Evolutionary conservation across 2,329 filamentous ascomycete species (phyloP).

Genomic region (Colletotrichum tanaceti): DNA sequence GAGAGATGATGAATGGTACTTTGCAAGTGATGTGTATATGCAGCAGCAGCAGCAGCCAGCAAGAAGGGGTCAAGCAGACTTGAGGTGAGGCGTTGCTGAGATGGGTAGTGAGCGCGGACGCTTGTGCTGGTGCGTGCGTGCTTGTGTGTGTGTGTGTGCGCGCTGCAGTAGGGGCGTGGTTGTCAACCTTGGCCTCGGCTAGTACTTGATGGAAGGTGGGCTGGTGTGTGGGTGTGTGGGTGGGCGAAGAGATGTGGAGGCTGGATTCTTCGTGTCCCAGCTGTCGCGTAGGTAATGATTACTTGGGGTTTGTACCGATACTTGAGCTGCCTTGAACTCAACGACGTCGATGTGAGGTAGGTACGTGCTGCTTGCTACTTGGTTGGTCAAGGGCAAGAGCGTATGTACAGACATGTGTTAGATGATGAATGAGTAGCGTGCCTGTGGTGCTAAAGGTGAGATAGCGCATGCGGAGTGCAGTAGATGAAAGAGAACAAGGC

Average conservation of each 20-base stretch:
- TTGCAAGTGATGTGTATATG: constrained; percentile 15
- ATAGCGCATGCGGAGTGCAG: constrained; percentile 18
- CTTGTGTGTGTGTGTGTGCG: neutral
- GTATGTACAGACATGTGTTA: neutral
- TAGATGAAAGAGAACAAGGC: constrained; percentile 22
- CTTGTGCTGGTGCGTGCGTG: constrained; percentile 13
- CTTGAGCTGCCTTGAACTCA: constrained; percentile 17
- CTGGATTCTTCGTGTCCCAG: constrained; percentile 15
- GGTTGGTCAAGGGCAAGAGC: constrained; percentile 5
- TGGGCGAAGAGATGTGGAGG: constrained; percentile 4
- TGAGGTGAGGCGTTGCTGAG: constrained; percentile 9
- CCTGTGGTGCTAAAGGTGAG: constrained; percentile 19
- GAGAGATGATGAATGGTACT: constrained; percentile 13
- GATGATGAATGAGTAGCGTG: neutral
- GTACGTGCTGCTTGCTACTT: constrained; percentile 17
- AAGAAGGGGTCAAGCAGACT: constrained; percentile 1
- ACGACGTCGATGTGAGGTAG: constrained; percentile 9
- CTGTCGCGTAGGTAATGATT: neutral
- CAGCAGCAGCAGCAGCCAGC: neutral
- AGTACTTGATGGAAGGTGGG: constrained; percentile 20
- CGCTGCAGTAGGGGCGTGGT: constrained; percentile 21
- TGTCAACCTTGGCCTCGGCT: constrained; percentile 15
- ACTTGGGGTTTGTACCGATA: neutral
- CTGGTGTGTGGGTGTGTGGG: constrained; percentile 1
- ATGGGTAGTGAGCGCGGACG: constrained; percentile 19